Evolutionary conservation across 306 rosid species (phyloP).

Genomic region (Ochetophila trinervis): DNA sequence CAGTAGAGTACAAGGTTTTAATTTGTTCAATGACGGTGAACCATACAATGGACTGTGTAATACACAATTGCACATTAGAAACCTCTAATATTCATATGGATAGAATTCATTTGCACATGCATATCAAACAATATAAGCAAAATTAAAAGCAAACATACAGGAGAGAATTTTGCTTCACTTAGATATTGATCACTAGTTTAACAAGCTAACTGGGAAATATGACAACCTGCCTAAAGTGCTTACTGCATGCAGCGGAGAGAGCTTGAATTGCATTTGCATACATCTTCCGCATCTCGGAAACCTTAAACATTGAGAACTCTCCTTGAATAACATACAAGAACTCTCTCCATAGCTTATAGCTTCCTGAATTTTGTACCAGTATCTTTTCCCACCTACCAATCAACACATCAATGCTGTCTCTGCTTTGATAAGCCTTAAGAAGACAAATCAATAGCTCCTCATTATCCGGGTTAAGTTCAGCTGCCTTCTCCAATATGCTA

Average conservation of each 20-base stretch:
- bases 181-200: not conserved
- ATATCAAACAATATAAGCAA: too few relatives aligned
- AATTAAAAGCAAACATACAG: not conserved
- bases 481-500: slow-evolving; percentile 92
- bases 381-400: slow-evolving; percentile 85
- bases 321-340: slow-evolving; percentile 80
- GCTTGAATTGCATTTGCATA: slow-evolving; percentile 90
- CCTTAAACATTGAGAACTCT: slow-evolving; percentile 90
- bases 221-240: slow-evolving; percentile 99
- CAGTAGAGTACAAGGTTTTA: too few relatives aligned
- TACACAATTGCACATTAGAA: too few relatives aligned
- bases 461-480: slow-evolving; percentile 76
- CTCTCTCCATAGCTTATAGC: slow-evolving; percentile 76
- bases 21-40: too few relatives aligned
- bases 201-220: slow-evolving; percentile 18
- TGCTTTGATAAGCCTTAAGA: slow-evolving; percentile 69
- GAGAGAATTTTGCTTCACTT: not conserved
- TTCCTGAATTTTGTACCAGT: slow-evolving; percentile 71
- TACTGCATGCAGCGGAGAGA: slow-evolving; percentile 74
- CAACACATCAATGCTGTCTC: slow-evolving; percentile 77
- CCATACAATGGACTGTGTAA: too few relatives aligned
- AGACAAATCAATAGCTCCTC: slow-evolving; percentile 78
- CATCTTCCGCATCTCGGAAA: slow-evolving; percentile 84
- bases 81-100: too few relatives aligned
- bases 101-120: too few relatives aligned